Evolutionary conservation across 192 early-diverging fungal genomes (phyloP).

Genomic region (Linnemannia zychae): DNA sequence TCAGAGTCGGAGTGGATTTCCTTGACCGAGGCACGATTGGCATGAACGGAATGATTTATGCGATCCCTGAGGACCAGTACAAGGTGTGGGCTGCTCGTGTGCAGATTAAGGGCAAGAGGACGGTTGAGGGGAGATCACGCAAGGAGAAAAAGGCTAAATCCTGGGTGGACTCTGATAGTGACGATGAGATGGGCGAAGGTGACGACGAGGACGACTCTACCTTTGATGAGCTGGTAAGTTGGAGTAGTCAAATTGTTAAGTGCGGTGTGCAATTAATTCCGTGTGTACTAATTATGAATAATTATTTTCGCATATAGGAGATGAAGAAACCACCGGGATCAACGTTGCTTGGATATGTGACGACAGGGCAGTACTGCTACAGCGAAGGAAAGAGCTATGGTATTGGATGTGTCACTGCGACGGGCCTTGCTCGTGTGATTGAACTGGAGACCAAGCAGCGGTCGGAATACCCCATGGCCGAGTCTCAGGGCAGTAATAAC

Average conservation of each 20-base stretch:
- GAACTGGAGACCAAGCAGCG: constrained; percentile 53
- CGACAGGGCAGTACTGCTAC: constrained; percentile 77
- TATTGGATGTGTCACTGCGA: constrained; percentile 72
- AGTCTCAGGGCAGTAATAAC: background rate
- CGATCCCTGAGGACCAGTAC: constrained; percentile 60
- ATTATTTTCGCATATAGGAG: constrained; percentile 46
- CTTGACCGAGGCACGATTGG: constrained; percentile 63
- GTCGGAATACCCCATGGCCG: background rate
- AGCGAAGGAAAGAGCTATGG: constrained; percentile 71
- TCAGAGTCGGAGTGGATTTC: constrained; percentile 67
- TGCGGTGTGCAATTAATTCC: no score
- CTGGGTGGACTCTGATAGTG: constrained; percentile 45
- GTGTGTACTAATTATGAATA: no score
- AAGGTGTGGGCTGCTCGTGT: constrained; percentile 55
- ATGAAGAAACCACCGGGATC: constrained; percentile 45
- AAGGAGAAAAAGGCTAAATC: constrained; percentile 42
- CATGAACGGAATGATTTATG: constrained; percentile 70
- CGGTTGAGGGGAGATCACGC: constrained; percentile 26
- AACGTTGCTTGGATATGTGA: constrained; percentile 77
- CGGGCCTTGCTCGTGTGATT: constrained; percentile 60
- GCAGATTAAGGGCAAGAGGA: constrained; percentile 41
- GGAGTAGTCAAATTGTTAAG: background rate
- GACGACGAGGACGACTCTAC: constrained; percentile 25
- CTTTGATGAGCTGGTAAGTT: constrained; percentile 31
- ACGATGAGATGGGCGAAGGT: constrained; percentile 48